phyloP scores from a whole-genome alignment of 345 rosid genomes.

The Eucalyptus polyanthemos region DNA sequence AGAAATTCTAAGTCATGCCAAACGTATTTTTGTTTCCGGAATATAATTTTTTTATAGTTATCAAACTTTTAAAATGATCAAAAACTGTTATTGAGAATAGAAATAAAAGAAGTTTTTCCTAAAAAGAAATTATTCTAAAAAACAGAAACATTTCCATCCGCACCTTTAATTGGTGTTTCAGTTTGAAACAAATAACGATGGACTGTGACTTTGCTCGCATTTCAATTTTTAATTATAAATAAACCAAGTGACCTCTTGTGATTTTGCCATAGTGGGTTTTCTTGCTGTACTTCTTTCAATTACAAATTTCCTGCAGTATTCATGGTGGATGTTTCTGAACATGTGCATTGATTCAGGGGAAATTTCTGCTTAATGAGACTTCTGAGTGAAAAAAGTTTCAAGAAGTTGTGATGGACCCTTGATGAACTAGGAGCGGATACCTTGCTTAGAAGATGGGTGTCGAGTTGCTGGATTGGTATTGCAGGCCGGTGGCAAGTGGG shows the following conservation, averaged over 20 bases:
- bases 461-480: constrained; percentile 62
- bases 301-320: neutral
- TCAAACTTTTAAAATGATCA: too few species aligned
- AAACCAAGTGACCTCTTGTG: neutral
- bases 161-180: neutral
- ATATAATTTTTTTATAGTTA: too few species aligned
- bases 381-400: neutral
- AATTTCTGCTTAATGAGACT: neutral
- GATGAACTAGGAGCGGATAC: neutral
- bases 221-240: neutral
- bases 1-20: too few species aligned
- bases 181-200: neutral
- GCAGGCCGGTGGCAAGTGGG: constrained; percentile 52
- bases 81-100: too few species aligned
- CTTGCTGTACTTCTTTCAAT: neutral
- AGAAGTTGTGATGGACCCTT: neutral
- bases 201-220: neutral
- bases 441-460: constrained; percentile 33
- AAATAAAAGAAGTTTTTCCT: accelerated
- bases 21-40: accelerated
- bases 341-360: neutral
- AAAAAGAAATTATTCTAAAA: too few species aligned
- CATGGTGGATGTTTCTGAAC: neutral
- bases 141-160: too few species aligned
- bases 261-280: neutral